Percentiles rank a stretch among this genome's conserved stretches.
These are phyloP conservation scores for Ichthyophthirius multifiliis DNA, from an alignment of 169 alveolate species.

Conservation along the genomic window DNA sequence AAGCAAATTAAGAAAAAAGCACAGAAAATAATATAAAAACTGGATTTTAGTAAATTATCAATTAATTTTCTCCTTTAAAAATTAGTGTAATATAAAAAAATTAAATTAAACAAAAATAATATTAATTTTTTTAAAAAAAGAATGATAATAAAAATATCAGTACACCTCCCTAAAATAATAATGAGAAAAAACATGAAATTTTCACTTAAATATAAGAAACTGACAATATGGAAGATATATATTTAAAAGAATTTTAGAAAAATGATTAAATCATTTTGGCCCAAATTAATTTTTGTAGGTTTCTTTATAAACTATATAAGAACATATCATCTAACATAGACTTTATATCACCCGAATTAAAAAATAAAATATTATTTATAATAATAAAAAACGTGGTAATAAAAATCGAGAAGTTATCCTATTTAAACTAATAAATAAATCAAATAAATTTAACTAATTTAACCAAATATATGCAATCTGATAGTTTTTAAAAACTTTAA, in stretches of 20 bases:
- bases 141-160: not conserved
- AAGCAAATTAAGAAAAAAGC: too few relatives aligned
- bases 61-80: too few relatives aligned
- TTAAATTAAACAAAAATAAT: too few relatives aligned
- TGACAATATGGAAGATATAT: not conserved
- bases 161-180: not conserved
- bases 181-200: not conserved
- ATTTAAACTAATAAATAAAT: not conserved
- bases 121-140: not conserved
- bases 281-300: slow-evolving; percentile 9
- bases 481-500: not conserved
- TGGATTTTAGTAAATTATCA: too few relatives aligned
- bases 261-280: slow-evolving; percentile 17
- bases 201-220: not conserved
- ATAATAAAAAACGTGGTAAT: not conserved
- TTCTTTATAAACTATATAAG: not conserved
- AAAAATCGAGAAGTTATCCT: not conserved
- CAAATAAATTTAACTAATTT: not conserved
- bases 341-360: not conserved
- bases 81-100: too few relatives aligned
- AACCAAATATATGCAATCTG: not conserved
- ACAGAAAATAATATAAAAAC: too few relatives aligned
- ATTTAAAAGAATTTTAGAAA: not conserved
- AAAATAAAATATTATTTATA: not conserved
- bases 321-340: not conserved